These are phyloP conservation scores for Ascochyta lentis DNA, from an alignment of 2,329 filamentous ascomycete genomes.

Conservation along the genomic window DNA sequence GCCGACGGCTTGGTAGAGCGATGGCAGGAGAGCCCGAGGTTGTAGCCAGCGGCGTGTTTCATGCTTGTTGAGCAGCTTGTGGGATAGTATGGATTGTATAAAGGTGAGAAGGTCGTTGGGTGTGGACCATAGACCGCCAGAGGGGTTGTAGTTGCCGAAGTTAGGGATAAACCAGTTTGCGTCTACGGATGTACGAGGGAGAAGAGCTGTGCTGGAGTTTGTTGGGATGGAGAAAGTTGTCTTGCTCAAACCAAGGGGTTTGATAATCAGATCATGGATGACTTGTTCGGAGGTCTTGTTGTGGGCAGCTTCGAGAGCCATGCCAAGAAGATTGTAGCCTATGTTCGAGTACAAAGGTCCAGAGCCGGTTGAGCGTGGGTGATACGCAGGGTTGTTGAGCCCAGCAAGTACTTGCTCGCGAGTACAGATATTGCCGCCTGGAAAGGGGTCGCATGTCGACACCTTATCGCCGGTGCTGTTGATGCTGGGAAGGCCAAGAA, in stretches of 20 bases:
- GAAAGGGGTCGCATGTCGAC: slow-evolving; percentile 32
- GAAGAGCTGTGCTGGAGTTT: slow-evolving; percentile 19
- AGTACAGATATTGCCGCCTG: slow-evolving; percentile 29
- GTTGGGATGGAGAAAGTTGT: slow-evolving; percentile 25
- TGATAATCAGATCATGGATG: slow-evolving; percentile 30
- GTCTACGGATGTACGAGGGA: slow-evolving; percentile 23
- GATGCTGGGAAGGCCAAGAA: slow-evolving; percentile 26
- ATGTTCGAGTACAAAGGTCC: slow-evolving; percentile 33
- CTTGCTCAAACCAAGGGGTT: slow-evolving; percentile 24
- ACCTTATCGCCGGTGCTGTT: slow-evolving; percentile 19
- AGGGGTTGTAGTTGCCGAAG: slow-evolving; percentile 37
- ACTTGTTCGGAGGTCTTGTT: slow-evolving; percentile 27
- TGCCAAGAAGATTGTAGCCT: slow-evolving; percentile 33
- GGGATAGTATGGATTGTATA: slow-evolving; percentile 25
- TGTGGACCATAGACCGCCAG: slow-evolving; percentile 38
- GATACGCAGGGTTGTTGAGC: slow-evolving; percentile 30
- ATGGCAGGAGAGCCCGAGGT: slow-evolving; percentile 26
- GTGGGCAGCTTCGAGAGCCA: slow-evolving; percentile 29
- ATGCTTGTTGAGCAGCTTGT: slow-evolving; percentile 23
- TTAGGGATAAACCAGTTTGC: slow-evolving; percentile 27
- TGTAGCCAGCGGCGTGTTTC: slow-evolving; percentile 33
- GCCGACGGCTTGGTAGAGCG: slow-evolving; percentile 31
- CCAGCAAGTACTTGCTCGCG: slow-evolving; percentile 26
- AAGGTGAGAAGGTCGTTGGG: slow-evolving; percentile 29
- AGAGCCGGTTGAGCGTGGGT: slow-evolving; percentile 24